These are phyloP conservation scores for Meyerozyma athensensis DNA, from an alignment of 1,139 yeast species.

Conservation along the genomic window DNA sequence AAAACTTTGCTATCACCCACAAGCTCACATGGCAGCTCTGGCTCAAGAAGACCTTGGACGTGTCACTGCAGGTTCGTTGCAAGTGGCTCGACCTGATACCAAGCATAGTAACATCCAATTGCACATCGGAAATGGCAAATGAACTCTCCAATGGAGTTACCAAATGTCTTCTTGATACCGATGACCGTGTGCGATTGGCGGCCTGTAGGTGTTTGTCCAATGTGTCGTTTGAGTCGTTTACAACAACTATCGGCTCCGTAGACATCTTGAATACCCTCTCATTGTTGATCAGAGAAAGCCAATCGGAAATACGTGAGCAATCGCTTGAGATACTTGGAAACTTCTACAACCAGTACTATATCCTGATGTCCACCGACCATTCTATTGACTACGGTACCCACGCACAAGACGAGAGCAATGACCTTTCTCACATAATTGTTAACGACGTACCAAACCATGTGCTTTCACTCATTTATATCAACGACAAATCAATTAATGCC, in stretches of 20 bases:
- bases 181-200: constrained; percentile 64
- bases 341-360: constrained; percentile 41
- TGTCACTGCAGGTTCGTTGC: constrained; percentile 57
- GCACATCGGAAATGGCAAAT: constrained; percentile 40
- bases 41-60: constrained; percentile 72
- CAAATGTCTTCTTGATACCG: constrained; percentile 70
- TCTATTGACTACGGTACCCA: constrained; percentile 28
- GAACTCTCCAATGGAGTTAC: constrained; percentile 58
- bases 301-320: constrained; percentile 57
- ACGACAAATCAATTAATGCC: constrained; percentile 65
- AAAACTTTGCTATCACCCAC: constrained; percentile 59
- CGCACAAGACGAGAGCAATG: constrained; percentile 27
- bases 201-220: constrained; percentile 49
- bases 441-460: constrained; percentile 61
- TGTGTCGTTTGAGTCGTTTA: constrained; percentile 36
- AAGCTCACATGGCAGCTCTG: constrained; percentile 63
- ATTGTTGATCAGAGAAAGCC: constrained; percentile 68
- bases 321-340: constrained; percentile 55
- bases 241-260: constrained; percentile 40
- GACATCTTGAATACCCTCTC: constrained; percentile 50
- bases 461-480: constrained; percentile 67
- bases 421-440: constrained; percentile 31
- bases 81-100: constrained; percentile 64
- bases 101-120: constrained; percentile 23
- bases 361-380: constrained; percentile 12